Evolutionary conservation across 805 yeast genomes (phyloP).

Genomic region (Metschnikowia amazonensis): DNA sequence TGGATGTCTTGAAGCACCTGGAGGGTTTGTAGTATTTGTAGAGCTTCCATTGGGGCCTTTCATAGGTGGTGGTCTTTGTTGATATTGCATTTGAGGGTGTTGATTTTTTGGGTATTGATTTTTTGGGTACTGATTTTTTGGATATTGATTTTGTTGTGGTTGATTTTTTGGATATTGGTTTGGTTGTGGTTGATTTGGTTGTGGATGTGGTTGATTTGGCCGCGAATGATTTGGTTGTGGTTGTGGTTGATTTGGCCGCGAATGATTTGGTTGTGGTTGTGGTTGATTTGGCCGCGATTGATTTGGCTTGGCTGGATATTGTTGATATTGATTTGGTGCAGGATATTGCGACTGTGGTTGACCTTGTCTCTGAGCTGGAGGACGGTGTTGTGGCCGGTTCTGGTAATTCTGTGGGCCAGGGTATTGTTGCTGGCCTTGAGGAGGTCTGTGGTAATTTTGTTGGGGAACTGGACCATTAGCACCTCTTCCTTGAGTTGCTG

Average conservation of each 20-base stretch:
- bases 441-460: neutral
- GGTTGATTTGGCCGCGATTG: too few relatives aligned
- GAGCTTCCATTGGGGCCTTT: neutral
- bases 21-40: constrained; percentile 1
- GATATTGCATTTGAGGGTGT: constrained; percentile 6
- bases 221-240: too few relatives aligned
- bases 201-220: neutral
- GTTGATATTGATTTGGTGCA: neutral
- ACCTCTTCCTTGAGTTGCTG: neutral
- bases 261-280: neutral
- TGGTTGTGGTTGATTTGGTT: neutral
- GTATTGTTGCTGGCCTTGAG: constrained; percentile 1
- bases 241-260: constrained; percentile 7
- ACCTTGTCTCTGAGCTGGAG: neutral
- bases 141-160: neutral
- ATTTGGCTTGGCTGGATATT: neutral
- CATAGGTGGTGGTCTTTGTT: constrained; percentile 5
- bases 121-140: neutral
- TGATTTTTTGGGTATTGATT: neutral
- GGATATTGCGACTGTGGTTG: neutral
- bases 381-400: constrained; percentile 4
- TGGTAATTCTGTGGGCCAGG: neutral
- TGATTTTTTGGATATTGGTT: constrained; percentile 8
- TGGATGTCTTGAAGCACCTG: constrained; percentile 1
- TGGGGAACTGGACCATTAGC: neutral